These are phyloP conservation scores for Stereum hirsutum DNA, from an alignment of 1,284 basidiomycete species.

Conservation along the genomic window DNA sequence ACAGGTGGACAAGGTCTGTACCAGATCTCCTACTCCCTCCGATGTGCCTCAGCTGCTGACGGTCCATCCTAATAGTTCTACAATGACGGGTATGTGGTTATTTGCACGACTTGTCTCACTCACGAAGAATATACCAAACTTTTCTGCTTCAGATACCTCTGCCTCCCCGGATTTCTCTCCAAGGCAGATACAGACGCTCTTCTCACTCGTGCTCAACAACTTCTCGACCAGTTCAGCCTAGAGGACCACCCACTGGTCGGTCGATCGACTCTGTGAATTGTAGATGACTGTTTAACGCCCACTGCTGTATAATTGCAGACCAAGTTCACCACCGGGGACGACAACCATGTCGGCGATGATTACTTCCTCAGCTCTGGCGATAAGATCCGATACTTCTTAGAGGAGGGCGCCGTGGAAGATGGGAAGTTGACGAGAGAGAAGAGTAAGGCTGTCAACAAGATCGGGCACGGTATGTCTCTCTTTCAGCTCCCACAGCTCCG, in stretches of 20 bases:
- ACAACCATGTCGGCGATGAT: constrained; percentile 80
- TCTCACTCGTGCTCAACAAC: constrained; percentile 57
- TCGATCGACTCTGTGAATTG: not conserved
- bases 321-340: constrained; percentile 76
- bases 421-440: constrained; percentile 73
- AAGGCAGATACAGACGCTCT: constrained; percentile 51
- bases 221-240: constrained; percentile 71
- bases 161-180: constrained; percentile 68
- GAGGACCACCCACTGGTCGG: constrained; percentile 75
- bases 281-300: not conserved
- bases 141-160: constrained; percentile 53
- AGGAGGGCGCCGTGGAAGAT: constrained; percentile 67
- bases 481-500: not conserved
- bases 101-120: not conserved
- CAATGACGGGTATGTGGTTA: constrained; percentile 37
- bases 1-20: constrained; percentile 41
- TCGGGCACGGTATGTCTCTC: constrained; percentile 56
- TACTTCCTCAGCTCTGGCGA: constrained; percentile 91
- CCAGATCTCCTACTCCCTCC: not conserved
- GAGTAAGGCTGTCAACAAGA: constrained; percentile 74
- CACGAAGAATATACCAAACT: not conserved
- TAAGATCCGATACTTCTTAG: constrained; percentile 88
- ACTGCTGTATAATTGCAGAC: too few species aligned
- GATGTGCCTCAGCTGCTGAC: not conserved
- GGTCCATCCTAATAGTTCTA: constrained; percentile 28